Evolutionary conservation across 345 rosid genomes (phyloP), one percentile per base, ranked within the genome.

Genomic region (Abelmoschus esculentus): DNA sequence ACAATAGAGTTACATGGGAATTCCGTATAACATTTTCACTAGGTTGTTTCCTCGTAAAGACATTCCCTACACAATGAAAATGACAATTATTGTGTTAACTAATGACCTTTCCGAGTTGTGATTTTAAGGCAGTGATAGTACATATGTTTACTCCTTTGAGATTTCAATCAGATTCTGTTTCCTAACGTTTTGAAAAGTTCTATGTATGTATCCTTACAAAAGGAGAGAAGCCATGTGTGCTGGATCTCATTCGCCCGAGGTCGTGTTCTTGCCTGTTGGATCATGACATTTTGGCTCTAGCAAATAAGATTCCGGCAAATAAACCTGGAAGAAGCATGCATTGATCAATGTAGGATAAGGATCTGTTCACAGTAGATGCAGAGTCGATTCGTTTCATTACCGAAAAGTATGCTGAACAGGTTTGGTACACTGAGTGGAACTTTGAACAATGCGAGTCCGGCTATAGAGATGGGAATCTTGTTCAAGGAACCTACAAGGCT

Each of bases 221-320:
- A 46, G 15, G 50, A 46, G 50, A 46, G 50, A 46, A 46, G 15
- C 50, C n/a, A 46, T 44, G 31, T 59, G 44, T 50, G 9, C 58
- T 26, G 12, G 12, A 58, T 54, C 57, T 28, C 71, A 73, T 15
- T 67, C 70, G 14, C 15, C 29, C n/a, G 2, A 17, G 6, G 47
- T 6, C 3, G 31, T 56, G 42, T 55, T 75, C 68, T 71, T n/a
- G n/a, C n/a, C n/a, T n/a, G n/a, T n/a, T 38, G 76, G 66, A 14
- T 85, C 83, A 85, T 42, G 91, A 86, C 97, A 93, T 89, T 81
- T 93, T 90, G 69, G 98, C 96, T 76, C 80, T 81, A 28, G 98
- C 95, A 55, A 90, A 90, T 76, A 83, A 74, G 52, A 90, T 81
- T 73, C 98, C 95, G 0, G 97, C 98, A 61, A 89, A 87, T 36